Evolutionary conservation across 306 rosid species (phyloP).

Genomic region (Cicer yamashitae): DNA sequence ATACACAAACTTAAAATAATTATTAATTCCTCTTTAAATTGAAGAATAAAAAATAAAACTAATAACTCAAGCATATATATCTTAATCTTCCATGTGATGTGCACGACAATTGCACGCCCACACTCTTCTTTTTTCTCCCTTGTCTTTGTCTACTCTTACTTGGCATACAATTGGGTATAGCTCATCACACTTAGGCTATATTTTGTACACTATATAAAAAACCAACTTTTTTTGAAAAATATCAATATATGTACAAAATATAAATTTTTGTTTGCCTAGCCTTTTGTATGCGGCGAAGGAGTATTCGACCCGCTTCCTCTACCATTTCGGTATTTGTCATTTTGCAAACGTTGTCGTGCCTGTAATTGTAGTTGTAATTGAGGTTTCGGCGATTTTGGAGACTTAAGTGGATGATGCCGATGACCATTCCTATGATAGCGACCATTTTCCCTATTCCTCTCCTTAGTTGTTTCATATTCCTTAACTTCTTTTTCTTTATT

Average conservation of each 20-base stretch:
- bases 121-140: not conserved
- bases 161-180: not conserved
- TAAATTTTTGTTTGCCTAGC: slow-evolving; percentile 18
- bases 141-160: not conserved
- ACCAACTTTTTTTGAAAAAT: slow-evolving; percentile 37
- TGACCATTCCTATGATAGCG: slow-evolving; percentile 33
- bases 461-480: slow-evolving; percentile 45
- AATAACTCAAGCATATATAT: slow-evolving; percentile 21
- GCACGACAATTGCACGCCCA: slow-evolving; percentile 17
- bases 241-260: slow-evolving; percentile 47
- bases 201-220: slow-evolving; percentile 14
- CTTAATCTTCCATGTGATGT: slow-evolving; percentile 25
- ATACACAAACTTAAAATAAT: slow-evolving; percentile 12
- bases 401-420: slow-evolving; percentile 46
- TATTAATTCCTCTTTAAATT: slow-evolving; percentile 6
- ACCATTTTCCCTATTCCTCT: slow-evolving; percentile 45
- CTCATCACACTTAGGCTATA: slow-evolving; percentile 32
- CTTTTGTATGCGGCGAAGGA: slow-evolving; percentile 33
- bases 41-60: slow-evolving; percentile 26
- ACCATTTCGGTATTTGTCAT: slow-evolving; percentile 28
- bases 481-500: slow-evolving; percentile 38
- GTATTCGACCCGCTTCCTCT: slow-evolving; percentile 33
- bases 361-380: slow-evolving; percentile 16
- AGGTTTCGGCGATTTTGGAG: slow-evolving; percentile 55
- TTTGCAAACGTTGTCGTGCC: slow-evolving; percentile 1